Evolutionary conservation across 495 filamentous ascomycete species (phyloP).

Genomic region (Tuber calosporum): DNA sequence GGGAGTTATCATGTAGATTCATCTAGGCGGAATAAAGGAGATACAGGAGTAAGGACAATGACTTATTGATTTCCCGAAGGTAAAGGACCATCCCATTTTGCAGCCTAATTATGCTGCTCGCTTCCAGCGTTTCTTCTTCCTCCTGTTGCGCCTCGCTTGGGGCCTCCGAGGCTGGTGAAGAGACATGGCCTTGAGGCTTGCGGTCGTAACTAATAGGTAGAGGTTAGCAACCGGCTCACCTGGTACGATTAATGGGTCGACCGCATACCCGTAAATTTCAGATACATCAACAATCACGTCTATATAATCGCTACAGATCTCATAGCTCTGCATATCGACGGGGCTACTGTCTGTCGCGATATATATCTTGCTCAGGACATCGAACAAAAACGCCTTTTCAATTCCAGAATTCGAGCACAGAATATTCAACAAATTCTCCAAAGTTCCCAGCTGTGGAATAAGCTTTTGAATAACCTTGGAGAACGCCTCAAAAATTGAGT

Average conservation of each 20-base stretch:
- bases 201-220: slow-evolving; percentile 34
- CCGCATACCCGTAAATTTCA: slow-evolving; percentile 67
- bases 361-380: slow-evolving; percentile 95
- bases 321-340: slow-evolving; percentile 86
- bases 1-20: background rate
- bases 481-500: slow-evolving; percentile 96
- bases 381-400: slow-evolving; percentile 95
- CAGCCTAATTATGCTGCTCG: slow-evolving; percentile 37
- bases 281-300: slow-evolving; percentile 95
- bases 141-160: slow-evolving; percentile 1
- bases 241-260: background rate
- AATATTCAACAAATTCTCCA: slow-evolving; percentile 85
- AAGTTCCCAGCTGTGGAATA: slow-evolving; percentile 81
- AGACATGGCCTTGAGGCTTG: slow-evolving; percentile 15
- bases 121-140: slow-evolving; percentile 29
- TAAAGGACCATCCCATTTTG: slow-evolving; percentile 42
- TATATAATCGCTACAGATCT: slow-evolving; percentile 96
- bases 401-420: slow-evolving; percentile 83
- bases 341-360: slow-evolving; percentile 91
- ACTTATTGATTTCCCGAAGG: slow-evolving; percentile 42
- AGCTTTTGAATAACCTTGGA: slow-evolving; percentile 96
- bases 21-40: slow-evolving; percentile 1
- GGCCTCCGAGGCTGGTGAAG: slow-evolving; percentile 8
- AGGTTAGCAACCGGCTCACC: background rate
- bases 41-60: slow-evolving; percentile 10